These are phyloP conservation scores for Aspergillus proliferans DNA, from an alignment of 2,329 filamentous ascomycete genomes.

Conservation along the genomic window DNA sequence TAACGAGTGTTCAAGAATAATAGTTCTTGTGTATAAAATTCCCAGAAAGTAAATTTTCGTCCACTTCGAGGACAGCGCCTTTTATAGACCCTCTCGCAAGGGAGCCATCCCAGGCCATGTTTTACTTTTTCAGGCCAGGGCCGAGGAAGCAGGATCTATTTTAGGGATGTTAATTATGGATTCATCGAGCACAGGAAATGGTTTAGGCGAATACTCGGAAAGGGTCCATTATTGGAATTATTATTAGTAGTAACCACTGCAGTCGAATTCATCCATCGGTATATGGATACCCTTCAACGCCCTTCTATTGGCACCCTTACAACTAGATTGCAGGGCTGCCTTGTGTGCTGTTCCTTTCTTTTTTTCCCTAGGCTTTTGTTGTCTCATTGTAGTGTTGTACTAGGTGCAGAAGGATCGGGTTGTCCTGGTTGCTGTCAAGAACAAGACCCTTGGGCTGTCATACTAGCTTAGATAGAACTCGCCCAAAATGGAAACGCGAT, in stretches of 20 bases:
- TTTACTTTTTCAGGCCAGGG: not conserved
- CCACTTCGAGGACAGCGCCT: not conserved
- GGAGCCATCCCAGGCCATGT: not conserved
- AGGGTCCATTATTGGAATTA: not conserved
- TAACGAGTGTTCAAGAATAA: too few relatives aligned
- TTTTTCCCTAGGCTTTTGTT: too few relatives aligned
- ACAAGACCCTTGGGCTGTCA: not conserved
- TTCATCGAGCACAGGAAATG: not conserved
- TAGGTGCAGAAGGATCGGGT: too few relatives aligned
- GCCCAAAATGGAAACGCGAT: not conserved
- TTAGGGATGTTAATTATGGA: not conserved
- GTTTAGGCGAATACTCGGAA: too few relatives aligned
- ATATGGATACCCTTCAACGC: too few relatives aligned
- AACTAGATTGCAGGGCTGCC: too few relatives aligned
- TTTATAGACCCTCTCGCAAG: not conserved
- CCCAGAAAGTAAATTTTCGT: too few relatives aligned
- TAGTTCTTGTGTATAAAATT: too few relatives aligned
- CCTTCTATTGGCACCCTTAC: too few relatives aligned
- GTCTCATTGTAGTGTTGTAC: too few relatives aligned
- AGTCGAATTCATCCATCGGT: not conserved
- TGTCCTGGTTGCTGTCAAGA: too few relatives aligned
- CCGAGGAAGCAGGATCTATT: not conserved
- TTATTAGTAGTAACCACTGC: not conserved
- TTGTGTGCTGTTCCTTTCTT: too few relatives aligned
- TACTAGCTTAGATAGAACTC: not conserved